Evolutionary conservation across 345 rosid species (phyloP).

Genomic region (Citrus sp.): DNA sequence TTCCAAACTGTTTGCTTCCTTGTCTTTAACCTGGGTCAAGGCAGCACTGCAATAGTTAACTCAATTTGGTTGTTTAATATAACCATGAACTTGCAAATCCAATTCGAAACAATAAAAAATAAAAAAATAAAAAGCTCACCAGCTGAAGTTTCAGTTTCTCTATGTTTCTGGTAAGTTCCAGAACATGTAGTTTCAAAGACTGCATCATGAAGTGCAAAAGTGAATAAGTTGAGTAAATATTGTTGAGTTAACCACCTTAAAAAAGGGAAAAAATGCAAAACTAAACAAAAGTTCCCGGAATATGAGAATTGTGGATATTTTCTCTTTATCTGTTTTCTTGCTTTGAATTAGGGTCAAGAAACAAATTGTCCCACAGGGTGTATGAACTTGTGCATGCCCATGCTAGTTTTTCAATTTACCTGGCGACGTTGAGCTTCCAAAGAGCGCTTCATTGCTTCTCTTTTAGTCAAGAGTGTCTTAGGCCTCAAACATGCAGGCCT

Average conservation of each 20-base stretch:
- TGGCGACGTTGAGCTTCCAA: conserved; percentile 75
- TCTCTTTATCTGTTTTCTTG: background rate
- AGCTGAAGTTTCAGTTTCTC: conserved; percentile 54
- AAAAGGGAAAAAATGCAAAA: background rate
- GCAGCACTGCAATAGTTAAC: conserved; percentile 8
- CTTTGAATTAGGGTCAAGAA: no score
- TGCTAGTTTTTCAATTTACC: conserved; percentile 37
- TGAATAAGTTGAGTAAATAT: conserved; percentile 7
- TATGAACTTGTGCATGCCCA: background rate
- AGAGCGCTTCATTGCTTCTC: conserved; percentile 76
- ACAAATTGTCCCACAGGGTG: background rate
- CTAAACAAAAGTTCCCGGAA: background rate
- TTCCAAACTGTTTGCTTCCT: conserved; percentile 32
- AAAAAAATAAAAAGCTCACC: conserved; percentile 44
- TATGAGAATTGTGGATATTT: background rate
- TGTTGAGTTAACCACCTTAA: background rate
- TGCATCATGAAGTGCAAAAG: conserved; percentile 34
- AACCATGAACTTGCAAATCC: background rate
- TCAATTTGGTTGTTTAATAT: background rate
- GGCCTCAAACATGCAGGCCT: conserved; percentile 81
- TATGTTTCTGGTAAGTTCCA: conserved; percentile 67
- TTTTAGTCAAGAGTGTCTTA: conserved; percentile 69
- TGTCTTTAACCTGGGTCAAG: conserved; percentile 49
- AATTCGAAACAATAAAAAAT: background rate
- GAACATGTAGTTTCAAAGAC: conserved; percentile 89